Conservation (phyloP, 148 eudicot genomes). For the Diospyros kaki region DNA sequence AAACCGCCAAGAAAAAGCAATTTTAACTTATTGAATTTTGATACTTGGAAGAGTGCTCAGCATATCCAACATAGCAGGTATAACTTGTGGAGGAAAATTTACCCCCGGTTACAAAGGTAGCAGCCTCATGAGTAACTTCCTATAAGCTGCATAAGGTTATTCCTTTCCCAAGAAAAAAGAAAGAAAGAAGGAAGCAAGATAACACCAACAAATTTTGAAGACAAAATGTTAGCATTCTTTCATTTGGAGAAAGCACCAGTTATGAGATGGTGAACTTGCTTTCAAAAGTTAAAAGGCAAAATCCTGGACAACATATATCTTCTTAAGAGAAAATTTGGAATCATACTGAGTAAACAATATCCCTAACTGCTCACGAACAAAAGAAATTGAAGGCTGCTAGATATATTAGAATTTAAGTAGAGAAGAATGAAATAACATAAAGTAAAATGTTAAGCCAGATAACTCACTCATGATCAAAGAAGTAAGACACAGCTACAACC, state of each 20-base stretch:
- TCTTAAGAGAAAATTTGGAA: neutral
- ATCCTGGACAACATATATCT: neutral
- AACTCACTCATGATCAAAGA: slow-evolving; percentile 99
- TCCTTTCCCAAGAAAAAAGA: no score
- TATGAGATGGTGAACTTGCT: neutral
- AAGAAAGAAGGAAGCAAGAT: no score
- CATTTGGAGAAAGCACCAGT: neutral
- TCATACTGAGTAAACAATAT: neutral
- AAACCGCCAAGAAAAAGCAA: no score
- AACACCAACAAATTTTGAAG: no score
- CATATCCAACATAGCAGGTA: no score
- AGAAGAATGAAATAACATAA: neutral
- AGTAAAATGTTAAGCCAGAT: neutral
- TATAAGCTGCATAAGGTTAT: no score
- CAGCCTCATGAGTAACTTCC: no score
- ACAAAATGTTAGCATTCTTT: neutral
- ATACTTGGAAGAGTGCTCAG: no score
- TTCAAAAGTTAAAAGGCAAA: neutral
- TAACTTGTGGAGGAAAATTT: no score
- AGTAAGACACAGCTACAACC: slow-evolving; percentile 96
- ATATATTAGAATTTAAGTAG: neutral
- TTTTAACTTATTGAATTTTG: no score
- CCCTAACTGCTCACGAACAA: neutral
- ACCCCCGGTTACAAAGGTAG: no score
- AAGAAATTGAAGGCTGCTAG: slow-evolving; percentile 1